phyloP scores from a whole-genome alignment of 441 rosid species.

The Syzygium malaccense region DNA sequence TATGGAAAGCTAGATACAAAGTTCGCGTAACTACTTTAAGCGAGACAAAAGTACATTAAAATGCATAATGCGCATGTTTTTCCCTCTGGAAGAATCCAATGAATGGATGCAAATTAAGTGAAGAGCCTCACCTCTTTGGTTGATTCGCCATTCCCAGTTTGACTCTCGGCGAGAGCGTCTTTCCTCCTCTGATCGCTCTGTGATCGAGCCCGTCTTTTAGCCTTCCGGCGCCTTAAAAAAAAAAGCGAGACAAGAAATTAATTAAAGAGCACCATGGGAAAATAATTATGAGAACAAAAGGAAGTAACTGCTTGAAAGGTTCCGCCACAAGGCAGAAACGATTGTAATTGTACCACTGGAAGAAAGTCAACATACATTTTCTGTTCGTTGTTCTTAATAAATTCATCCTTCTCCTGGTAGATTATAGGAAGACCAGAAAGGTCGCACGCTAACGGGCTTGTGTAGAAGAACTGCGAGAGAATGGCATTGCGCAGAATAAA shows the following conservation, averaged over 20 bases:
- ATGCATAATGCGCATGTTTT: not conserved
- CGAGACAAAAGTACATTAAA: not conserved
- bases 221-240: constrained; percentile 28
- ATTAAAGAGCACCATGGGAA: not conserved
- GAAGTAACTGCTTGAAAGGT: not conserved
- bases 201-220: constrained; percentile 28
- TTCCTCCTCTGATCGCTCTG: constrained; percentile 25
- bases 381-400: constrained; percentile 15
- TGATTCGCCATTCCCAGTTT: constrained; percentile 4
- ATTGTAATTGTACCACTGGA: not conserved
- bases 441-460: constrained; percentile 47
- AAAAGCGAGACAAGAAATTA: not conserved
- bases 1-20: not conserved
- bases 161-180: constrained; percentile 9
- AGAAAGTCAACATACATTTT: constrained; percentile 28
- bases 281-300: not conserved
- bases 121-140: constrained; percentile 25
- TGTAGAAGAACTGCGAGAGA: constrained; percentile 41
- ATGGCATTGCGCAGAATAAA: not conserved
- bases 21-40: not conserved
- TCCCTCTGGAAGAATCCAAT: not conserved
- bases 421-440: constrained; percentile 52
- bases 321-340: not conserved
- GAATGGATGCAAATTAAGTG: not conserved
- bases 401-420: constrained; percentile 32